These are phyloP conservation scores for Hypoxylon intermedium DNA, from an alignment of 495 filamentous ascomycete species.

Conservation along the genomic window DNA sequence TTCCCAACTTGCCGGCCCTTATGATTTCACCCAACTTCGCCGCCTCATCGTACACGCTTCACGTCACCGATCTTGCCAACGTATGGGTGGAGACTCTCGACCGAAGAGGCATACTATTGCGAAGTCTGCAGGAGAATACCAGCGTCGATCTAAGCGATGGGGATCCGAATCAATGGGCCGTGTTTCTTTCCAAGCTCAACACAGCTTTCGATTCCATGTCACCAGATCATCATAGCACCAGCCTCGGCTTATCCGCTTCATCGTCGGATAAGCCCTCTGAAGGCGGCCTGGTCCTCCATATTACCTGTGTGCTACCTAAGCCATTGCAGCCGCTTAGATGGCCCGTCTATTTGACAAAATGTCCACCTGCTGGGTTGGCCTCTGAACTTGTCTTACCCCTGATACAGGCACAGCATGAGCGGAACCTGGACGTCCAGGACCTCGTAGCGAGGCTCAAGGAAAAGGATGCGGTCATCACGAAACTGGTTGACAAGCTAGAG, in stretches of 20 bases:
- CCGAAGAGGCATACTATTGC: slow-evolving; percentile 65
- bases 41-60: slow-evolving; percentile 69
- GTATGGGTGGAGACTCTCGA: slow-evolving; percentile 82
- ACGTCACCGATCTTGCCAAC: slow-evolving; percentile 81
- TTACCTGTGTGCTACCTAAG: slow-evolving; percentile 68
- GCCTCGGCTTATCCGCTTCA: slow-evolving; percentile 43
- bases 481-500: slow-evolving; percentile 80
- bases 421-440: slow-evolving; percentile 57
- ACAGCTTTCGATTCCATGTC: slow-evolving; percentile 60
- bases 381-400: slow-evolving; percentile 73
- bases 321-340: slow-evolving; percentile 74
- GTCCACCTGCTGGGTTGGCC: slow-evolving; percentile 60
- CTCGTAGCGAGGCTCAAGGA: slow-evolving; percentile 69
- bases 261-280: slow-evolving; percentile 30
- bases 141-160: slow-evolving; percentile 88
- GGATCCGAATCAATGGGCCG: slow-evolving; percentile 66
- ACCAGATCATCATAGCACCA: slow-evolving; percentile 48
- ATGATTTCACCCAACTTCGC: slow-evolving; percentile 51
- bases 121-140: slow-evolving; percentile 70
- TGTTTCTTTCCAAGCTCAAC: slow-evolving; percentile 76
- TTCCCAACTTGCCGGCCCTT: slow-evolving; percentile 49
- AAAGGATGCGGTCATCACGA: slow-evolving; percentile 80
- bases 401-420: slow-evolving; percentile 62
- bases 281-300: slow-evolving; percentile 60
- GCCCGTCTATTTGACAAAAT: slow-evolving; percentile 65